Conservation (phyloP, 306 rosid genomes). For the Citrullus amarus region DNA sequence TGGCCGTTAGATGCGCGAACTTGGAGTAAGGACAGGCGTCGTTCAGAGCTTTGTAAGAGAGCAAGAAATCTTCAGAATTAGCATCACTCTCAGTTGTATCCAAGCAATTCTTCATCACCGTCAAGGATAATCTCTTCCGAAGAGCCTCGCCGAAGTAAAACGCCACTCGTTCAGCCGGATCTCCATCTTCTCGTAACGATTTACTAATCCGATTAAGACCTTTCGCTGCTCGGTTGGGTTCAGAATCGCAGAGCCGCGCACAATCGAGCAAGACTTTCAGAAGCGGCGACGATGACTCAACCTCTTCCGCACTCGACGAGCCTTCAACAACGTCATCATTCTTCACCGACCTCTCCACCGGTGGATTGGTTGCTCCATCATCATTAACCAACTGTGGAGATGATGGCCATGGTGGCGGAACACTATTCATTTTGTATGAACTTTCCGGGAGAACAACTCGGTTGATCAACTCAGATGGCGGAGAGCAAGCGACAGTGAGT, state of each 20-base stretch:
- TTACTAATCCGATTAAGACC: slow-evolving; percentile 38
- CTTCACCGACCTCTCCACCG: not conserved
- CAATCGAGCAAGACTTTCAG: slow-evolving; percentile 50
- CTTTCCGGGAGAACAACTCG: slow-evolving; percentile 23
- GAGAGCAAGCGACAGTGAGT: slow-evolving; percentile 3
- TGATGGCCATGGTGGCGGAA: slow-evolving; percentile 25
- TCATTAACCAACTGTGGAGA: slow-evolving; percentile 17
- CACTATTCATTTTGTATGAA: not conserved
- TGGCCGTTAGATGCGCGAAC: slow-evolving; percentile 85
- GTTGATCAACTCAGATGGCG: slow-evolving; percentile 46
- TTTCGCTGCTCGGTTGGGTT: slow-evolving; percentile 50
- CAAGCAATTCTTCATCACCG: slow-evolving; percentile 9
- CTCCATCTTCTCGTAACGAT: slow-evolving; percentile 54
- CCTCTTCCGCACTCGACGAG: slow-evolving; percentile 31
- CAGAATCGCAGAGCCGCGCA: slow-evolving; percentile 35
- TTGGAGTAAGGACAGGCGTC: slow-evolving; percentile 94
- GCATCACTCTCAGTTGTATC: slow-evolving; percentile 10
- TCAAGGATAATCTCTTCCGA: slow-evolving; percentile 20
- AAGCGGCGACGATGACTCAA: slow-evolving; percentile 46
- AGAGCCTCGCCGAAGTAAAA: slow-evolving; percentile 65
- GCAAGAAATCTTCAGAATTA: slow-evolving; percentile 50
- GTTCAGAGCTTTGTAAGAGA: slow-evolving; percentile 63
- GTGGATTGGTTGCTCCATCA: slow-evolving; percentile 15
- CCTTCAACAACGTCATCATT: slow-evolving; percentile 7
- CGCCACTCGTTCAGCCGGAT: slow-evolving; percentile 57